A percentile compares a stretch with the other conserved stretches of the same genome.
phyloP scores from a whole-genome alignment of 78 protist genomes.

The Neovahlkampfia damariscottae region DNA sequence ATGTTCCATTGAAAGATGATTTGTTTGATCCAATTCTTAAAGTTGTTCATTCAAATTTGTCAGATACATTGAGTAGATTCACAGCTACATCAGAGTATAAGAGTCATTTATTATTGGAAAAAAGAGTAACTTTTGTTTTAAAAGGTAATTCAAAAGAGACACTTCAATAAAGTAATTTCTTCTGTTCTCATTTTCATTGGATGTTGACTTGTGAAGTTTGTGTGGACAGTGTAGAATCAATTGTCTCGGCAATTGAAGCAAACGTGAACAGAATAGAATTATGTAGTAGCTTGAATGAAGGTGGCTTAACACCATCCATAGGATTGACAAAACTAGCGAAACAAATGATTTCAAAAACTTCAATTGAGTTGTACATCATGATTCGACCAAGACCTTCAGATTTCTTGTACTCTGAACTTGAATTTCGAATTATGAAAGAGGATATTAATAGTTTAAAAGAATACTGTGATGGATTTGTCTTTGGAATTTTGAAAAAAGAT shows the following conservation, averaged over 20 bases:
- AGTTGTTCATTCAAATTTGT: too few relatives aligned
- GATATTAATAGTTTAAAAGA: neutral
- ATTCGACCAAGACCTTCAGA: slow-evolving; percentile 3
- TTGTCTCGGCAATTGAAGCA: neutral
- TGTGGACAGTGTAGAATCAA: neutral
- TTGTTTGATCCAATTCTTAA: too few relatives aligned
- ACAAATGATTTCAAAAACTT: neutral
- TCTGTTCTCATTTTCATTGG: too few relatives aligned
- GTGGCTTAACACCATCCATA: slow-evolving; percentile 3
- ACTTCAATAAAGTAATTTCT: too few relatives aligned
- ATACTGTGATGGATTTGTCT: neutral
- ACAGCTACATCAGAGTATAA: too few relatives aligned
- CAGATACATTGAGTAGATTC: too few relatives aligned
- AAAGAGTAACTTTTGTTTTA: too few relatives aligned
- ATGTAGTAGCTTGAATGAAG: neutral
- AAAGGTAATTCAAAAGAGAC: too few relatives aligned
- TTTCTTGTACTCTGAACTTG: neutral
- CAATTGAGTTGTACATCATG: slow-evolving; percentile 6
- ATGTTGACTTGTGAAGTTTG: slow-evolving; percentile 5
- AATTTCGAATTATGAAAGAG: neutral
- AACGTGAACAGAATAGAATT: neutral
- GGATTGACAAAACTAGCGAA: neutral
- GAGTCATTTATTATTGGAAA: too few relatives aligned
- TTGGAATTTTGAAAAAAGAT: slow-evolving; percentile 1
- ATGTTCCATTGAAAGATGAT: too few relatives aligned